Evolutionary conservation across 345 rosid genomes (phyloP).

Genomic region (Salix brachista): DNA sequence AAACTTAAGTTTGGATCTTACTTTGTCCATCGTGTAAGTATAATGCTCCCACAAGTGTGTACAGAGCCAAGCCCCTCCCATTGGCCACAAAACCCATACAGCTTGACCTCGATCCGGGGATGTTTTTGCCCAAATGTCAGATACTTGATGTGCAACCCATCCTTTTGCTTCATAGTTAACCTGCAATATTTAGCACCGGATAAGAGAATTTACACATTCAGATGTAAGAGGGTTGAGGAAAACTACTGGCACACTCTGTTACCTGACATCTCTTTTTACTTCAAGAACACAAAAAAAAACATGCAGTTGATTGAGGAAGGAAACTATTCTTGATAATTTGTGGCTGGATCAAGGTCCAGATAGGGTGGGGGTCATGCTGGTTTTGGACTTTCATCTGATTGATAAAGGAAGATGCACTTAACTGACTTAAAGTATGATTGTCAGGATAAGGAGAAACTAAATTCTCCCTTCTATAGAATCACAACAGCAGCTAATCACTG

Average conservation of each 20-base stretch:
- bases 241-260: neutral
- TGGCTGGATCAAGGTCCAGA: too few species aligned
- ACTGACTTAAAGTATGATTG: neutral
- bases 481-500: too few species aligned
- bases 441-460: neutral
- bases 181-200: slow-evolving; percentile 29
- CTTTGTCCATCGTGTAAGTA: slow-evolving; percentile 71
- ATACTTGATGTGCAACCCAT: slow-evolving; percentile 86
- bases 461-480: neutral
- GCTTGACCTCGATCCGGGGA: slow-evolving; percentile 72
- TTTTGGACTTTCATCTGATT: neutral
- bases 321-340: neutral
- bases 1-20: slow-evolving; percentile 25
- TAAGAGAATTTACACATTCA: neutral
- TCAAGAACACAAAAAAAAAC: neutral
- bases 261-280: neutral
- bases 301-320: neutral
- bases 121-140: slow-evolving; percentile 93
- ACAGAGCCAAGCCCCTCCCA: slow-evolving; percentile 99
- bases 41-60: slow-evolving; percentile 97
- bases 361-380: neutral
- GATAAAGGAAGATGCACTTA: neutral
- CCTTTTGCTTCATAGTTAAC: slow-evolving; percentile 81
- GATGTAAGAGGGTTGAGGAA: too few species aligned
- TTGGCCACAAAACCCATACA: slow-evolving; percentile 88